Conservation (phyloP, 148 eudicot genomes). For the Rhododendron vialii region DNA sequence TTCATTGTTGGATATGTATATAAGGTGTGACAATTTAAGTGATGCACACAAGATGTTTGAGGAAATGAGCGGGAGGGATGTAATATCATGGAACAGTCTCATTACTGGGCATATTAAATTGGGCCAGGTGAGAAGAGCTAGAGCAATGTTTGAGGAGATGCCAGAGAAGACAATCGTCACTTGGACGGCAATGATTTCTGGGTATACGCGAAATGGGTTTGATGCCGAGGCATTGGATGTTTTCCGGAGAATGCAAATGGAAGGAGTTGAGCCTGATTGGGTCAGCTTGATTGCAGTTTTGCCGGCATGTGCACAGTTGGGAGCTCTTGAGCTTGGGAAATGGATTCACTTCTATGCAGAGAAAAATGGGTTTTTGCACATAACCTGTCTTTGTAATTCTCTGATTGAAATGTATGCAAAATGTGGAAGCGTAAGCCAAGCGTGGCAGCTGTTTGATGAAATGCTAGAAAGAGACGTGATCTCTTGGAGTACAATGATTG, state of each 20-base stretch:
- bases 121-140: slow-evolving; percentile 24
- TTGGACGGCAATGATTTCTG: slow-evolving; percentile 36
- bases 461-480: not conserved
- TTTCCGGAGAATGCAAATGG: slow-evolving; percentile 30
- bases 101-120: slow-evolving; percentile 25
- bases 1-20: slow-evolving; percentile 21
- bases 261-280: slow-evolving; percentile 26
- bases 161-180: slow-evolving; percentile 27
- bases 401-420: slow-evolving; percentile 29
- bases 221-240: slow-evolving; percentile 23
- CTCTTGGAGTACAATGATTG: slow-evolving; percentile 21
- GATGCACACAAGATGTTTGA: slow-evolving; percentile 25
- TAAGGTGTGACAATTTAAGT: slow-evolving; percentile 13
- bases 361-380: slow-evolving; percentile 20
- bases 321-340: slow-evolving; percentile 31
- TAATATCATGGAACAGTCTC: slow-evolving; percentile 24
- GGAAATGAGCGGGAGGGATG: slow-evolving; percentile 23
- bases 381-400: slow-evolving; percentile 19
- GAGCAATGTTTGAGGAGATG: slow-evolving; percentile 30
- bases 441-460: not conserved
- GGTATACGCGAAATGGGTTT: slow-evolving; percentile 22
- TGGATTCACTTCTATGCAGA: slow-evolving; percentile 32
- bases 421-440: slow-evolving; percentile 20
- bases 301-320: slow-evolving; percentile 27
- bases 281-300: slow-evolving; percentile 28